Base-by-base conservation (phyloP, 805 yeast genomes). In the Starmera caribaea region DNA sequence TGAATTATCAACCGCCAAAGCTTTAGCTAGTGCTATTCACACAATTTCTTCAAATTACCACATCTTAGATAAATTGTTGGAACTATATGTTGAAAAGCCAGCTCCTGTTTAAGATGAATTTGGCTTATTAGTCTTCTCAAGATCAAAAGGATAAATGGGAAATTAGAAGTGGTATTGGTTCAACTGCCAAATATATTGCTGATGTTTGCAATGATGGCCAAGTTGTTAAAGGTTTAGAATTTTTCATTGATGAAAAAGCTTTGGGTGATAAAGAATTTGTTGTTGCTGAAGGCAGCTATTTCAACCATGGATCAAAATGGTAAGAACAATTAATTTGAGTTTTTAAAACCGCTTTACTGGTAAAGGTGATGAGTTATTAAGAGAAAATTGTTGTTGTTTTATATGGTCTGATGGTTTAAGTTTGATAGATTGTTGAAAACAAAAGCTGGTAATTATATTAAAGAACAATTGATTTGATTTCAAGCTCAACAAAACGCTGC, bases 271-370 rank as follows among this genome's bases (percentile, higher is more conserved):
- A 96, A 42, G 83, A 84, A 42, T 62, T 72, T 46, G 96, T 87
- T 8, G 82, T 90, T 4, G 78, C 81, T 39, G 83, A 79, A 45
- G 94, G 92, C 96, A n/a, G 97, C 96, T 37, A 69, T 85, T 42
- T 76, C 71, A 32, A 68, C 85, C 29, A 76, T 92, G 39, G 71
- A 78, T 33, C 53, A 56, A 1, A 81, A 79, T 47, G 97, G 96
- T 16, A 67, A 73, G 16, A 53, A 61, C 5, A 67, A 71, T 68
- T 92, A 50, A 78, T 88, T 48, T 84, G 89, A 2, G 68, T 87
- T n/a, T 85, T 92, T 50, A 97, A 90, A 58, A 53, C 58, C 7
- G 74, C 82, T 30, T 68, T 86, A 9, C 32, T n/a, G 50, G 60
- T 11, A 68, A 65, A 41, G 53, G 61, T 7, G 79, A 76, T 48